Evolutionary conservation across 73 alveolate species (phyloP).

Genomic region (Paramecium caudatum): DNA sequence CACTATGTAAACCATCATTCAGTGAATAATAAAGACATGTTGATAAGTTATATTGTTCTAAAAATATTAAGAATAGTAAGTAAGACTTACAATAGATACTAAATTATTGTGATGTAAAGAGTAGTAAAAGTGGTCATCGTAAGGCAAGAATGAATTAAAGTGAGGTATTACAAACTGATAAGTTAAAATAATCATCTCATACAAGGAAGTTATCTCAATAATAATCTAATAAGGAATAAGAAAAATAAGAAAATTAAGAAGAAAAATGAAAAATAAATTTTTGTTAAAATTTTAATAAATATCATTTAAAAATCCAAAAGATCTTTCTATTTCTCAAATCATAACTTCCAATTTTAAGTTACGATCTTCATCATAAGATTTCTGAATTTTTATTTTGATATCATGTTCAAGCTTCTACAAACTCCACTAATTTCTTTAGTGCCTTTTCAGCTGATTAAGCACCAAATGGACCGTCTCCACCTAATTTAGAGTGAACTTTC

Average conservation of each 20-base stretch:
- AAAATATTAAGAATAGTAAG: not conserved
- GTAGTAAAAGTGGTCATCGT: not conserved
- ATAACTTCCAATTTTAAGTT: no score
- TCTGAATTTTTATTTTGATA: no score
- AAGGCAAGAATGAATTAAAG: not conserved
- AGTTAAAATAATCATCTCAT: no score
- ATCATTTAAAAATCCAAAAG: no score
- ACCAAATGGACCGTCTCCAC: constrained; percentile 62
- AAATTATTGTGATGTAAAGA: not conserved
- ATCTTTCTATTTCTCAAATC: no score
- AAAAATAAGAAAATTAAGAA: no score
- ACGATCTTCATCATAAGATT: no score
- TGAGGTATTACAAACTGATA: not conserved
- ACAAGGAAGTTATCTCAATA: not conserved
- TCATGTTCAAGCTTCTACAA: constrained; percentile 42
- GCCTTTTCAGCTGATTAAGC: constrained; percentile 48
- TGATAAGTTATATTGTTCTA: not conserved
- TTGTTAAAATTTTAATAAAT: no score
- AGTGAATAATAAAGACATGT: not conserved
- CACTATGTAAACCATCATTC: not conserved
- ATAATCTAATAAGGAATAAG: not conserved
- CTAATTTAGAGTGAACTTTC: constrained; percentile 37
- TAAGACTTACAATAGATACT: not conserved
- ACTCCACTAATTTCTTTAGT: constrained; percentile 15
- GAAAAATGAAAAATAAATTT: no score